Evolutionary conservation across 1,284 basidiomycete species (phyloP).

Genomic region (Marasmius tenuissimus): DNA sequence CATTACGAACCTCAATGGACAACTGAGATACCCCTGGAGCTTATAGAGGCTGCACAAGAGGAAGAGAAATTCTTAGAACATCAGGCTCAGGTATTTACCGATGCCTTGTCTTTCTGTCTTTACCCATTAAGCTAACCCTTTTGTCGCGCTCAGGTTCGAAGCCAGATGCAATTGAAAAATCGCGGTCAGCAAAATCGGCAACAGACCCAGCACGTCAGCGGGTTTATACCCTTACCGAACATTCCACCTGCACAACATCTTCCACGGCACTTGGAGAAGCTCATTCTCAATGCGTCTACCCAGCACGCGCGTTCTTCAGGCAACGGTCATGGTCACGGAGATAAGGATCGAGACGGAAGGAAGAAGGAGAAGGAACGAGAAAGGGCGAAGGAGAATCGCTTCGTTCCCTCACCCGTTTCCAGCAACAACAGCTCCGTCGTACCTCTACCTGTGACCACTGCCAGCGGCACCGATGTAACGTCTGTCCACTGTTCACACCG

Average conservation of each 20-base stretch:
- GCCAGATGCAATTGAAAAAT: constrained; percentile 8
- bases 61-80: constrained; percentile 75
- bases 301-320: constrained; percentile 22
- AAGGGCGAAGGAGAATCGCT: constrained; percentile 14
- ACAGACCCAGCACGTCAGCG: constrained; percentile 24
- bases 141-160: constrained; percentile 4
- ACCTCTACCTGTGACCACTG: constrained; percentile 37
- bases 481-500: background rate
- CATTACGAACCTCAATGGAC: constrained; percentile 57
- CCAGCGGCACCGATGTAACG: constrained; percentile 40
- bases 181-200: background rate
- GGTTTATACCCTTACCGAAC: constrained; percentile 63
- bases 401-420: constrained; percentile 1
- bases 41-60: constrained; percentile 78
- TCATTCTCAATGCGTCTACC: constrained; percentile 74
- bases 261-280: constrained; percentile 90
- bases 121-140: background rate
- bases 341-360: constrained; percentile 3
- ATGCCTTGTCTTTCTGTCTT: background rate
- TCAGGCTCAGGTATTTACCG: constrained; percentile 32
- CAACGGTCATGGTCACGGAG: constrained; percentile 27
- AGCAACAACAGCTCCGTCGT: constrained; percentile 8
- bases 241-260: constrained; percentile 85
- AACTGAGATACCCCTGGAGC: constrained; percentile 67
- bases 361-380: constrained; percentile 13